A percentile compares a stretch with the other conserved stretches of the same genome.
Conservation (phyloP, 495 filamentous ascomycete genomes). For the Aspergillus cristatus region DNA sequence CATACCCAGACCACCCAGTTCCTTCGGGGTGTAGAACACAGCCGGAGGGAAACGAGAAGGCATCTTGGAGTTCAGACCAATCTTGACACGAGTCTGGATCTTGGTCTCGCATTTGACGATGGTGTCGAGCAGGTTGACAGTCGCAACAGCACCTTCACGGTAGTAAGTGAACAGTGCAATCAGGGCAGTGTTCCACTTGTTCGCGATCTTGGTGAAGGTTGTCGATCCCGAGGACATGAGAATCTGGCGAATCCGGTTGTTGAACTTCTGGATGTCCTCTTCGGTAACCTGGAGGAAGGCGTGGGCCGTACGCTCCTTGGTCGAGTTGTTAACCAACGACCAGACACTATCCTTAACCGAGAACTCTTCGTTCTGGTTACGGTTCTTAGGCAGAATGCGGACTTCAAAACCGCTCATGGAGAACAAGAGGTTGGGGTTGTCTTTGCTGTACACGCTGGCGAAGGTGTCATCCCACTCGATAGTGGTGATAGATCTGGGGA, state of each 20-base stretch:
- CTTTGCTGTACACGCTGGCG: constrained; percentile 95
- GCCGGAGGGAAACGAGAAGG: constrained; percentile 97
- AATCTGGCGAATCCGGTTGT: constrained; percentile 97
- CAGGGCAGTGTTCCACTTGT: constrained; percentile 98
- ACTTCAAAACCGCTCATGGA: constrained; percentile 99
- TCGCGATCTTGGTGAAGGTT: constrained; percentile 99
- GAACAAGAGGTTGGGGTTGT: constrained; percentile 96
- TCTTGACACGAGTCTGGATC: constrained; percentile 99
- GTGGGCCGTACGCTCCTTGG: constrained; percentile 94
- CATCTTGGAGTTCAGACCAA: constrained; percentile 99
- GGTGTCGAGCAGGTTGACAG: constrained; percentile 89
- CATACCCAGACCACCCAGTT: constrained; percentile 96
- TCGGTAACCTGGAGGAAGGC: constrained; percentile 98
- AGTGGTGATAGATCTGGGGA: constrained; percentile 89
- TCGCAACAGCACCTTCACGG: constrained; percentile 95
- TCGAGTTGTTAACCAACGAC: constrained; percentile 92
- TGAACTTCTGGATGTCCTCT: constrained; percentile 98
- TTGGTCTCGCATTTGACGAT: constrained; percentile 99
- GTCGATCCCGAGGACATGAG: constrained; percentile 98
- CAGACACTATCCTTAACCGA: constrained; percentile 96
- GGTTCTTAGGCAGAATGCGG: constrained; percentile 88
- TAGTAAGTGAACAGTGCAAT: constrained; percentile 99
- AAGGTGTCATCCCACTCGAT: constrained; percentile 99
- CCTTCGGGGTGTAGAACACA: constrained; percentile 98
- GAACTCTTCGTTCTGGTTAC: constrained; percentile 94